Evolutionary conservation across 2,329 filamentous ascomycete genomes (phyloP).

Genomic region (Coniochaeta pulveracea): DNA sequence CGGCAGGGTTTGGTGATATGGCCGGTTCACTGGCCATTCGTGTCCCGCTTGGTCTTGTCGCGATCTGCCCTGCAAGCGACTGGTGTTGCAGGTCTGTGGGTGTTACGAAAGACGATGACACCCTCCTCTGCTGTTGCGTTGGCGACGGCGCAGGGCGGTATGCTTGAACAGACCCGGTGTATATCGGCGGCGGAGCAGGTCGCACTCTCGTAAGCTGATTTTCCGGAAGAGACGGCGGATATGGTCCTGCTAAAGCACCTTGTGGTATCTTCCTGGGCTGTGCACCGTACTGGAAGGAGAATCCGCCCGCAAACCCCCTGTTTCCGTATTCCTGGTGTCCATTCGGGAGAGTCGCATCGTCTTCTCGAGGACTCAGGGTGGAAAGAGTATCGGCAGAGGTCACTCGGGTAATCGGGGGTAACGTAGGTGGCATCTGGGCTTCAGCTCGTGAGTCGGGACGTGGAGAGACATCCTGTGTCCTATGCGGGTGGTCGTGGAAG

Average conservation of each 20-base stretch:
- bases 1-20: conserved; percentile 8
- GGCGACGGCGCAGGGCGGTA: conserved; percentile 16
- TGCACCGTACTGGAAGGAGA: conserved; percentile 42
- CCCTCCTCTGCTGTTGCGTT: conserved; percentile 17
- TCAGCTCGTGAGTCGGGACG: conserved; percentile 22
- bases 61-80: conserved; percentile 16
- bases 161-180: conserved; percentile 18
- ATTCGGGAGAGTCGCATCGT: conserved; percentile 13
- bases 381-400: conserved; percentile 26
- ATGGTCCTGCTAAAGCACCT: conserved; percentile 11
- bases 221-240: conserved; percentile 10
- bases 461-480: conserved; percentile 25
- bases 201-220: conserved; percentile 17
- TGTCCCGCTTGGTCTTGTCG: conserved; percentile 30
- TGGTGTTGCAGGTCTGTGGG: conserved; percentile 39
- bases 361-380: conserved; percentile 7
- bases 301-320: conserved; percentile 42
- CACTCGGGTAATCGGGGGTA: conserved; percentile 40
- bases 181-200: conserved; percentile 23
- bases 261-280: conserved; percentile 27
- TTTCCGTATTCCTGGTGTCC: conserved; percentile 23
- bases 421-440: conserved; percentile 30
- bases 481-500: conserved; percentile 28
- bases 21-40: conserved; percentile 25
- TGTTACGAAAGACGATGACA: conserved; percentile 32